phyloP scores from a whole-genome alignment of 768 basidiomycete genomes.

The Porpolomopsis calyptriformis region DNA sequence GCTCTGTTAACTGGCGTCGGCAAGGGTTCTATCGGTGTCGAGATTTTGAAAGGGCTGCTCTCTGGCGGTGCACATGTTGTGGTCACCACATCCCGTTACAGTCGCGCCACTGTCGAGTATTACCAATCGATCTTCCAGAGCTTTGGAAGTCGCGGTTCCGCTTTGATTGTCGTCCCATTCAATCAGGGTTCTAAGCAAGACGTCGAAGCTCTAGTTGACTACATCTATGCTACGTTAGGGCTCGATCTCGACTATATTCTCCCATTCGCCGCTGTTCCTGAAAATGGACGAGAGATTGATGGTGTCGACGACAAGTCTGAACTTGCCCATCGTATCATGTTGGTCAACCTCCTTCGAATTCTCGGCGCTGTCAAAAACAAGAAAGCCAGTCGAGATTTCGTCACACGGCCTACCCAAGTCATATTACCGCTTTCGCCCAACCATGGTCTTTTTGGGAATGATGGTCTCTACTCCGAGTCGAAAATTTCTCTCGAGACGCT shows the following conservation, averaged over 20 bases:
- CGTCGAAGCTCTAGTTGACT: slow-evolving; percentile 94
- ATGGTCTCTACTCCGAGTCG: slow-evolving; percentile 95
- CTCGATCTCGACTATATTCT: slow-evolving; percentile 98
- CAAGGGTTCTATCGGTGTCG: slow-evolving; percentile 95
- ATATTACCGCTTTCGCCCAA: slow-evolving; percentile 97
- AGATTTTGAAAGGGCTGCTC: slow-evolving; percentile 92
- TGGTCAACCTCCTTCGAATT: slow-evolving; percentile 91
- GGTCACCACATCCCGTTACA: slow-evolving; percentile 97
- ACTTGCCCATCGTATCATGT: slow-evolving; percentile 96
- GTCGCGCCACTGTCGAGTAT: slow-evolving; percentile 90
- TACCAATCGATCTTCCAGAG: slow-evolving; percentile 98
- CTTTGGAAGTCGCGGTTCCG: slow-evolving; percentile 90
- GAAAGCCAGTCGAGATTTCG: slow-evolving; percentile 93
- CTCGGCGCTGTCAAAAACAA: slow-evolving; percentile 96
- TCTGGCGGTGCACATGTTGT: slow-evolving; percentile 95
- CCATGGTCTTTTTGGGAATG: slow-evolving; percentile 95
- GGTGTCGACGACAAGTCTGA: slow-evolving; percentile 95
- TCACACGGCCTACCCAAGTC: slow-evolving; percentile 97
- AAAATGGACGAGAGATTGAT: slow-evolving; percentile 98
- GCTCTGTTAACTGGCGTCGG: slow-evolving; percentile 96
- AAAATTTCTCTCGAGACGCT: slow-evolving; percentile 97
- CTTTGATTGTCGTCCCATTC: slow-evolving; percentile 96
- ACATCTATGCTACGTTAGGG: slow-evolving; percentile 90
- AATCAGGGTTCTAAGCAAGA: slow-evolving; percentile 99
- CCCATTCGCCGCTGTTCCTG: slow-evolving; percentile 96